Percentiles rank a stretch among this genome's conserved stretches.
Evolutionary conservation across 768 basidiomycete genomes (phyloP).

Genomic region (Chalciporus piperatus): DNA sequence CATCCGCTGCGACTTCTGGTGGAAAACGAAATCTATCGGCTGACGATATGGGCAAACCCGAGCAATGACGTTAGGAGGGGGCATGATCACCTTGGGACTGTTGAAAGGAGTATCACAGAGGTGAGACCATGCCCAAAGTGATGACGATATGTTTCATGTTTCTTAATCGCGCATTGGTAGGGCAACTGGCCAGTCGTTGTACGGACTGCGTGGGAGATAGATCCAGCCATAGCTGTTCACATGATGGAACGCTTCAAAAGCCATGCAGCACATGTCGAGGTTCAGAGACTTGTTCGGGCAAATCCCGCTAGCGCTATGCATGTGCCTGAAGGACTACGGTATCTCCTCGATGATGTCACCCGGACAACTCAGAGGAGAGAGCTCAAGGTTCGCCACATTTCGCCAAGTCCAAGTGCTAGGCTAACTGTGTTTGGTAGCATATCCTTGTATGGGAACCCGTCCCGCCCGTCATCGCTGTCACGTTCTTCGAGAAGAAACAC

Average conservation of each 20-base stretch:
- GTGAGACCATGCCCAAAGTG: conserved; percentile 37
- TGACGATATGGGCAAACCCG: conserved; percentile 90
- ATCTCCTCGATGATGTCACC: conserved; percentile 72
- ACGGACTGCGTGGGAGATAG: conserved; percentile 75
- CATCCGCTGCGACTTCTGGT: conserved; percentile 79
- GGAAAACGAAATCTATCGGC: conserved; percentile 85
- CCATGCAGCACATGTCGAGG: conserved; percentile 62
- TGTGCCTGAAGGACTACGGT: conserved; percentile 76
- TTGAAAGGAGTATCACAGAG: conserved; percentile 59
- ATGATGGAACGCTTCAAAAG: conserved; percentile 88
- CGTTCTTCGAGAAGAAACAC: conserved; percentile 84
- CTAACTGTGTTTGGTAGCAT: conserved; percentile 48
- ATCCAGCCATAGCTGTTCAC: conserved; percentile 80
- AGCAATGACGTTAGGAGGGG: conserved; percentile 72
- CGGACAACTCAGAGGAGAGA: conserved; percentile 59
- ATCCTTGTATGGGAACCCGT: conserved; percentile 87
- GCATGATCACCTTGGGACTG: conserved; percentile 51
- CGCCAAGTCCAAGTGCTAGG: neutral
- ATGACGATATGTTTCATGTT: neutral
- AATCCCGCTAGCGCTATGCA: conserved; percentile 68
- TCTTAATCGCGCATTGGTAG: conserved; percentile 32
- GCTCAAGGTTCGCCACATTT: conserved; percentile 57
- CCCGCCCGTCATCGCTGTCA: conserved; percentile 76
- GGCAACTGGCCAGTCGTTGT: conserved; percentile 64
- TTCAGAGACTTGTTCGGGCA: conserved; percentile 69